phyloP scores from a whole-genome alignment of 495 filamentous ascomycete genomes.

The Pyronema omphalodes region DNA sequence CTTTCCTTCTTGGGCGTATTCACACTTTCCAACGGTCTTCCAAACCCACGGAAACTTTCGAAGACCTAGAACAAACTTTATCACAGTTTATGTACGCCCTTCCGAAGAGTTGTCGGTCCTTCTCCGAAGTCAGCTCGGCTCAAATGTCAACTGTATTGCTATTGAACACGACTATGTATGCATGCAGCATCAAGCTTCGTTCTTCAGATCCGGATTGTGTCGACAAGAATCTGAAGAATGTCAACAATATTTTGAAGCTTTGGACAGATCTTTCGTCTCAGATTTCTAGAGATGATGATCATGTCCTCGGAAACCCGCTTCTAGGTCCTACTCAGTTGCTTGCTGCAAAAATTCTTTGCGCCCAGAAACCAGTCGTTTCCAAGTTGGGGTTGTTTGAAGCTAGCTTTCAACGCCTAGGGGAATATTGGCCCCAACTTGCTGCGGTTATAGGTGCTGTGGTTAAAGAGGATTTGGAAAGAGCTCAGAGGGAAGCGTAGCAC shows the following conservation, averaged over 20 bases:
- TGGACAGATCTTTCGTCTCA: background rate
- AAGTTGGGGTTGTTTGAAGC: no score
- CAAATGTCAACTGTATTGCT: constrained; percentile 18
- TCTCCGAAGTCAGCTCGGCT: constrained; percentile 4
- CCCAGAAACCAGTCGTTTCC: no score
- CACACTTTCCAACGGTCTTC: constrained; percentile 11
- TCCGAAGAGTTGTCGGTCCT: constrained; percentile 14
- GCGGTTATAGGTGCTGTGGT: no score
- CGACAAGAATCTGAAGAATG: background rate
- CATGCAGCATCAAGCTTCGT: constrained; percentile 19
- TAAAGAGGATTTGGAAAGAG: no score
- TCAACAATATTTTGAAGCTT: background rate
- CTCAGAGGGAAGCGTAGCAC: no score
- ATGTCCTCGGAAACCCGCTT: constrained; percentile 1
- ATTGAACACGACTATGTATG: constrained; percentile 13
- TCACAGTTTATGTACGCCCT: constrained; percentile 17
- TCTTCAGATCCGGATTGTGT: background rate
- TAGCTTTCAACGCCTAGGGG: no score
- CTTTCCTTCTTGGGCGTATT: constrained; percentile 17
- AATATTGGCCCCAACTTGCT: no score
- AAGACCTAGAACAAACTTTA: constrained; percentile 15
- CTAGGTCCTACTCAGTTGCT: background rate
- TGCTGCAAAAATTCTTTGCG: background rate
- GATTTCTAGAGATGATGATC: background rate
- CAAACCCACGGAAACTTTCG: constrained; percentile 3